These are phyloP conservation scores for Simmondsia chinensis DNA, from an alignment of 148 eudicot species.

Conservation along the genomic window DNA sequence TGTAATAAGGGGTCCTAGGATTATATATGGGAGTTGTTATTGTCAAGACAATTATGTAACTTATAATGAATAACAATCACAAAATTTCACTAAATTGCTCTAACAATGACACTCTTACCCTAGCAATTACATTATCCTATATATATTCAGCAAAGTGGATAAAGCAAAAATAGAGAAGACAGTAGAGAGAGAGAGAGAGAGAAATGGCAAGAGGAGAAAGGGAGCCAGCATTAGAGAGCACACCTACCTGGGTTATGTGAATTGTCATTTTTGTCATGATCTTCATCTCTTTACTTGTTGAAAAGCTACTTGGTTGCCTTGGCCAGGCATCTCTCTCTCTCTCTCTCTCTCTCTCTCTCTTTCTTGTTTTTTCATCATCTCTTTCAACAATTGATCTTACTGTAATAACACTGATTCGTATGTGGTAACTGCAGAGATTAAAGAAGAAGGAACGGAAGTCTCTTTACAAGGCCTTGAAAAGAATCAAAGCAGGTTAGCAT, in stretches of 20 bases:
- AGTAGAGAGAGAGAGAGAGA: not conserved
- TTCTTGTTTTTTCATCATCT: not conserved
- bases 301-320: conserved; percentile 12
- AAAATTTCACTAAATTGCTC: too few relatives aligned
- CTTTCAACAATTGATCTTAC: not conserved
- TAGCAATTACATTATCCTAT: too few relatives aligned
- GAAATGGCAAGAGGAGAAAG: conserved; percentile 19
- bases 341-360: not conserved
- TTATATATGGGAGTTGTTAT: too few relatives aligned
- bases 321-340: conserved; percentile 8
- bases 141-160: too few relatives aligned
- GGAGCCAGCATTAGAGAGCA: conserved; percentile 14
- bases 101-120: too few relatives aligned
- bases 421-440: conserved; percentile 5
- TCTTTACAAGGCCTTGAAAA: conserved; percentile 16
- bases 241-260: conserved; percentile 27
- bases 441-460: conserved; percentile 11
- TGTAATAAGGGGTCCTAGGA: too few relatives aligned
- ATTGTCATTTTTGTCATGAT: conserved; percentile 15
- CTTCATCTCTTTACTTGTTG: conserved; percentile 11
- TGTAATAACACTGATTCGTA: not conserved
- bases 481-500: conserved; percentile 28
- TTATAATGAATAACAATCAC: too few relatives aligned
- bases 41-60: too few relatives aligned
- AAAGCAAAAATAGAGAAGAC: too few relatives aligned